Conservation (phyloP, 202 grass and related monocot species). For the Zoysia matrella region DNA sequence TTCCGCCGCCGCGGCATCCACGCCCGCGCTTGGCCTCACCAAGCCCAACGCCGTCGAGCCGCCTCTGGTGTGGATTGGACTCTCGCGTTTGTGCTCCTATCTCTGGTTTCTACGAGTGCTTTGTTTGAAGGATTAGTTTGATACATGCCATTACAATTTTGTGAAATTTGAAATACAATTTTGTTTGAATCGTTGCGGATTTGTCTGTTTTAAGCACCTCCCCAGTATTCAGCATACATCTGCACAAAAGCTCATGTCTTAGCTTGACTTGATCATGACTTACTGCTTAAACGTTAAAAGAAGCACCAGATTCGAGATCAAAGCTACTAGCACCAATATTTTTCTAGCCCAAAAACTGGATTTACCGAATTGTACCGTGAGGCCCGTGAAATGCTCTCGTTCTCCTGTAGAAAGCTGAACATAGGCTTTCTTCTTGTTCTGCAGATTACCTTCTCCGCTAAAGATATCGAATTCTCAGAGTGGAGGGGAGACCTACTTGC, state of each 20-base stretch:
- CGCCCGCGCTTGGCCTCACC: slow-evolving; percentile 77
- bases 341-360: background rate
- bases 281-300: background rate
- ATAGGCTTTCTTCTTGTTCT: background rate
- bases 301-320: slow-evolving; percentile 35
- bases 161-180: background rate
- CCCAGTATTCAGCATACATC: background rate
- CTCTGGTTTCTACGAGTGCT: slow-evolving; percentile 5
- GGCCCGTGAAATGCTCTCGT: no score
- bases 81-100: background rate
- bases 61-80: slow-evolving; percentile 58
- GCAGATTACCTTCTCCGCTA: slow-evolving; percentile 72
- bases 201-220: background rate
- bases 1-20: slow-evolving; percentile 32
- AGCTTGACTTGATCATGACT: slow-evolving; percentile 32
- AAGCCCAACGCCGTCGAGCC: slow-evolving; percentile 67
- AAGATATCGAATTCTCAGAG: slow-evolving; percentile 73
- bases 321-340: background rate
- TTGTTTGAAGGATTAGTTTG: background rate
- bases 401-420: slow-evolving; percentile 18
- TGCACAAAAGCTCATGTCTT: background rate
- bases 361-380: slow-evolving; percentile 3
- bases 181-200: slow-evolving; percentile 16
- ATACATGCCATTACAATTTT: no score
- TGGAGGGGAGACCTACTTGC: slow-evolving; percentile 92